Base-by-base conservation (phyloP, 805 yeast genomes). In the Ogataea ramenticola region DNA sequence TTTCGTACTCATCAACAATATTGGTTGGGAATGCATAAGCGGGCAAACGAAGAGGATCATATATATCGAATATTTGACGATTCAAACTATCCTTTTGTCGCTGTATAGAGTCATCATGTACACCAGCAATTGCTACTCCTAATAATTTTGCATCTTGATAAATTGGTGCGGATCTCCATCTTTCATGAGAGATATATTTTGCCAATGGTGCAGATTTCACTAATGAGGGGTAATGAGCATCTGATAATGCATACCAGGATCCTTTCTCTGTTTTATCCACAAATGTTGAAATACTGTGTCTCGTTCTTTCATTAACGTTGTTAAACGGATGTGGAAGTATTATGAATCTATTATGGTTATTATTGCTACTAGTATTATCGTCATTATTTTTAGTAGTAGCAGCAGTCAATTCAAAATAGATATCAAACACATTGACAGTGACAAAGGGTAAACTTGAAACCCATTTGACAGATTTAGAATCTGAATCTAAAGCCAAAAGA, bases 221-320 rank as follows among this genome's bases (percentile, higher is more conserved):
- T 40, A 91, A 63, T 0, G 95, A 80, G 0, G 96, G 96, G 58
- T 82, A 91, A 51, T 80, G 73, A 21, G 64, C 59, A 51, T 80
- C 84, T 20, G 95, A 84, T 76, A 91, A 71, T 4, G 96, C 96
- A 67, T 76, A 86, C 96, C 96, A 90, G 1, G 83, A 71, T 3
- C 83, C 81, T 39, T 69, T 67, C 27, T 67, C 68, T 0, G 89
- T 78, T 27, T 80, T 72, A 46, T 79, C 86, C 32, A 91, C 70
- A 52, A 80, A 80, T 11, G 91, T 82, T 2, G 82, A 79, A 4
- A 45, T 57, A 16, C 19, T 16, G 10, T 21, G 19, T 22, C 5
- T 35, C 26, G 20, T 29, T 16, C 10, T 22, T 16, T 32, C 29
- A 27, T 29, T 11, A 14, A 9, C 35, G 41, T 44, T 44, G 40